Percentiles rank a stretch among this genome's conserved stretches.
phyloP scores from a whole-genome alignment of 2,329 filamentous ascomycete species.

The Pseudogymnoascus pannorum region DNA sequence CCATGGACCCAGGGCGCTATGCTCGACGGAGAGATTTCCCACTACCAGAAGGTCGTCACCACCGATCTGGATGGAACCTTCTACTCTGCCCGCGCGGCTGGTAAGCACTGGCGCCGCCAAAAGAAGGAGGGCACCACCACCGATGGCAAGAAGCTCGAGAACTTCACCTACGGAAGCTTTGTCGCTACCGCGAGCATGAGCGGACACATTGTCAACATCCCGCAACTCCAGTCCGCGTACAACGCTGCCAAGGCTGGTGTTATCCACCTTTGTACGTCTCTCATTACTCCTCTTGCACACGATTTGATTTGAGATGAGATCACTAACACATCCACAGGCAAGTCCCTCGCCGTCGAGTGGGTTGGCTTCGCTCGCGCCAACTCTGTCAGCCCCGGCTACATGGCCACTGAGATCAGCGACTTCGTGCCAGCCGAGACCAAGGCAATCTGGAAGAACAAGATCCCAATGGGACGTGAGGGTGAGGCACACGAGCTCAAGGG shows the following conservation, averaged over 20 bases:
- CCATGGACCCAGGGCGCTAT: constrained; percentile 64
- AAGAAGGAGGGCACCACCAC: constrained; percentile 58
- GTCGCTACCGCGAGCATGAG: constrained; percentile 74
- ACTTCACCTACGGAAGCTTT: constrained; percentile 60
- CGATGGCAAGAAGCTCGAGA: constrained; percentile 53
- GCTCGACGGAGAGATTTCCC: constrained; percentile 55
- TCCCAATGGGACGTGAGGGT: constrained; percentile 71
- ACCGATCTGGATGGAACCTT: constrained; percentile 72
- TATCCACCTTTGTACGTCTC: constrained; percentile 47
- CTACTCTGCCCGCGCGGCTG: constrained; percentile 67
- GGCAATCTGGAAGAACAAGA: constrained; percentile 69
- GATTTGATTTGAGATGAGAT: constrained; percentile 4
- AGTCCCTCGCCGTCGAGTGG: constrained; percentile 70
- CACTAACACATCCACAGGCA: constrained; percentile 37
- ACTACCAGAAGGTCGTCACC: constrained; percentile 59
- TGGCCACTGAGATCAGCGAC: constrained; percentile 62
- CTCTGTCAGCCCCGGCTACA: constrained; percentile 67
- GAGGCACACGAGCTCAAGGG: constrained; percentile 71
- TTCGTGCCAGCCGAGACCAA: constrained; percentile 61
- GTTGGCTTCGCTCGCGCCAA: constrained; percentile 67
- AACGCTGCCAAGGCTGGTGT: constrained; percentile 65
- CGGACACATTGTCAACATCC: constrained; percentile 70
- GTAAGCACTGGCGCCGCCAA: constrained; percentile 62
- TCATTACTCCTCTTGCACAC: constrained; percentile 12
- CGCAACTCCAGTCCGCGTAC: constrained; percentile 66